phyloP scores from a whole-genome alignment of 768 basidiomycete species.

The Leccinum barrowsii region DNA sequence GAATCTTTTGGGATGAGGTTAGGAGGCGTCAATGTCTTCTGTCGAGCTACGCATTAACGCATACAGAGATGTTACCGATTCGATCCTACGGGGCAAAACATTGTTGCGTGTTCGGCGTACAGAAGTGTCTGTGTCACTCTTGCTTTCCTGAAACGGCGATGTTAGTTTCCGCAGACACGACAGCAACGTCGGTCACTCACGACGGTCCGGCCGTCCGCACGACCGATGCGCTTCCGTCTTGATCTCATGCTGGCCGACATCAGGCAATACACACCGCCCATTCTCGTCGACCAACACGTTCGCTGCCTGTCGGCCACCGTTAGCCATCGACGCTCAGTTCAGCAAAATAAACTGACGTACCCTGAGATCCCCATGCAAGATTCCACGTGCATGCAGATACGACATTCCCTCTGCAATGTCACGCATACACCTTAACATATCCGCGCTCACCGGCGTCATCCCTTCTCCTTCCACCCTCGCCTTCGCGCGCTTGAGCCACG shows the following conservation, averaged over 20 bases:
- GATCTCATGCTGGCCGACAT: constrained; percentile 83
- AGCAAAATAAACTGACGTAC: constrained; percentile 34
- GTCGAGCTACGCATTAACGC: no score
- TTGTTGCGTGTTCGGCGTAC: no score
- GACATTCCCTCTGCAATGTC: constrained; percentile 81
- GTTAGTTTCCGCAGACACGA: background rate
- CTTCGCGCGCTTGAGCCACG: constrained; percentile 44
- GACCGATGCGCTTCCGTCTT: constrained; percentile 65
- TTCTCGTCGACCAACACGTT: constrained; percentile 54
- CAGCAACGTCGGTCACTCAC: constrained; percentile 27
- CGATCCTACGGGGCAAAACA: no score
- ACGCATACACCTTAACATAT: constrained; percentile 59
- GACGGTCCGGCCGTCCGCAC: constrained; percentile 46
- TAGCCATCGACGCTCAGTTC: background rate
- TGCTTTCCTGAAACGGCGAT: background rate
- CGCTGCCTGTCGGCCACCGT: constrained; percentile 43
- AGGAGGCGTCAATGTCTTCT: no score
- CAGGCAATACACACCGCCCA: constrained; percentile 67
- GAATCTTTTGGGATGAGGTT: no score
- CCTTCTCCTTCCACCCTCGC: background rate
- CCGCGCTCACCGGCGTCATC: constrained; percentile 13
- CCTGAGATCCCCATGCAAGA: constrained; percentile 82
- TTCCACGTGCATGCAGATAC: constrained; percentile 65
- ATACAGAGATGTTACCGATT: no score
- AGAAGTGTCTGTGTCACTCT: no score